Evolutionary conservation across 106 monocot species (phyloP), one percentile per base, ranked within the genome.

Genomic region (Dendrobium officinale): DNA sequence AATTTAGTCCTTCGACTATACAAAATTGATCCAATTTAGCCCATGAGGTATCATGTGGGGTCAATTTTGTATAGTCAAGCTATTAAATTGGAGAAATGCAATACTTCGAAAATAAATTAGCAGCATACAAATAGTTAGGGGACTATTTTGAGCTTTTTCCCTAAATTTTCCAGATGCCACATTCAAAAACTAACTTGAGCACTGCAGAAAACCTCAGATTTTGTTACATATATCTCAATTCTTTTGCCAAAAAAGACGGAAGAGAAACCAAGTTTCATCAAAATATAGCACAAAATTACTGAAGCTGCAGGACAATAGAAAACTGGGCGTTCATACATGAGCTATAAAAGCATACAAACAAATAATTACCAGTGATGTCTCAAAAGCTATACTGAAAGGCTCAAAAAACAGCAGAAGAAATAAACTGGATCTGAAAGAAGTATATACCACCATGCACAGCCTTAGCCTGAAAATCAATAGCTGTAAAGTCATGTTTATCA

Each of bases 331-430:
- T 26, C 49, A 76, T 49, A 51, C 17, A 44, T 31, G 41, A 75
- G 74, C n/a, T 75, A 37, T 37, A 37, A 43, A 81, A 45, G 61
- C 44, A 81, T 48, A n/a, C 16, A 29, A 17, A 45, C 20, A n/a
- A 26, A 2, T 75, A 15, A 75, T 81, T 96, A 99, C 98, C 98
- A 90, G 95, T 54, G 91, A 55, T 61, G 98, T 95, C 85, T 99
- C 95, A 90, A 90, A 95, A 56, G 88, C 88, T 77, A 99, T 99
- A 83, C 95, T 89, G 85, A 95, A 81, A 78, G 98, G 98, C 81
- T 99, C 98, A 75, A 99, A 91, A 72, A 99, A 89, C 72, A 93
- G 77, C 75, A 99, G 77, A 78, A 95, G 47, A 88, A 88, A 88
- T 70, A 99, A 85, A 54, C 80, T 88, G 77, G 91, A 88, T 80